A percentile compares a stretch with the other conserved stretches of the same genome.
phyloP scores from a whole-genome alignment of 305 asterid genomes.

The Solanum hybrid region DNA sequence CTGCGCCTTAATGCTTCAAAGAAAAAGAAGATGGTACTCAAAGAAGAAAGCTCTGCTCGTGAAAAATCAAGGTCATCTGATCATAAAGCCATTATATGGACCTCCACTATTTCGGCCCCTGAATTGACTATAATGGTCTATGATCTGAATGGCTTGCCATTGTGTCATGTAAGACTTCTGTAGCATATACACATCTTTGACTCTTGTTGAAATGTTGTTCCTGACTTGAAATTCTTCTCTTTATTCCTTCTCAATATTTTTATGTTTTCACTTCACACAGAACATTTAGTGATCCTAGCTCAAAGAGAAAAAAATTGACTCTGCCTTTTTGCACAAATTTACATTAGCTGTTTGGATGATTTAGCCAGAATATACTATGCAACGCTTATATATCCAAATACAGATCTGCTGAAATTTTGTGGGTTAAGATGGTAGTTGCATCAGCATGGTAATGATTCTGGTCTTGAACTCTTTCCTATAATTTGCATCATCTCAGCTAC shows the following conservation, averaged over 20 bases:
- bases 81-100: slow-evolving; percentile 75
- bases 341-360: not conserved
- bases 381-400: not conserved
- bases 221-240: not conserved
- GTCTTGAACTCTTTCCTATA: not conserved
- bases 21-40: slow-evolving; percentile 48
- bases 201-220: not conserved
- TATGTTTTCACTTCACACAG: not conserved
- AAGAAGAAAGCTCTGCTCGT: slow-evolving; percentile 37
- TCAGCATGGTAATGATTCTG: not conserved
- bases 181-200: not conserved
- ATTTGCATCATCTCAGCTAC: not conserved
- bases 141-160: slow-evolving; percentile 62
- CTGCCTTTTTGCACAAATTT: not conserved
- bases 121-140: slow-evolving; percentile 88
- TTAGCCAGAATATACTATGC: not conserved
- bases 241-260: not conserved
- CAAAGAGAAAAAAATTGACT: not conserved
- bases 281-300: not conserved
- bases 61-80: slow-evolving; percentile 51
- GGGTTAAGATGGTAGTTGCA: not conserved
- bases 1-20: slow-evolving; percentile 53
- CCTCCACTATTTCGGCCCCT: slow-evolving; percentile 84
- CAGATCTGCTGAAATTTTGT: not conserved
- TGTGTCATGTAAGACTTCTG: slow-evolving; percentile 65